Percentiles rank a stretch among this genome's conserved stretches.
These are phyloP conservation scores for Microdochium bolleyi DNA, from an alignment of 2,329 filamentous ascomycete species.

Conservation along the genomic window DNA sequence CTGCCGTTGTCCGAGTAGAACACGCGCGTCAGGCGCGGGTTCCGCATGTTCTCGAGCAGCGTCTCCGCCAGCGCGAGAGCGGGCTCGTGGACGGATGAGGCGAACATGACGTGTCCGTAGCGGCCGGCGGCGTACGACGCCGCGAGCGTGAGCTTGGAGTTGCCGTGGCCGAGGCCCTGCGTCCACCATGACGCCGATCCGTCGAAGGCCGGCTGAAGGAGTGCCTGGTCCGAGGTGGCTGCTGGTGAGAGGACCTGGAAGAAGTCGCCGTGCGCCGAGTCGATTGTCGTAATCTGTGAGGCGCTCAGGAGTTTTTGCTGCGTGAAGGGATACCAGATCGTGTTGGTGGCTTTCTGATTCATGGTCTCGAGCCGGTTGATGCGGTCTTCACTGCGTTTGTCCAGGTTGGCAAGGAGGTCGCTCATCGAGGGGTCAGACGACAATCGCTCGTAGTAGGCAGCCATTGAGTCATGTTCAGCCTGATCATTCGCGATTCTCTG, in stretches of 20 bases:
- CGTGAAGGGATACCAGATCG: constrained; percentile 84
- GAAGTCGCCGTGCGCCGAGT: constrained; percentile 71
- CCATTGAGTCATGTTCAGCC: constrained; percentile 37
- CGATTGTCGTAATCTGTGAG: constrained; percentile 63
- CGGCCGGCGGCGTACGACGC: constrained; percentile 75
- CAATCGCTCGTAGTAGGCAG: constrained; percentile 51
- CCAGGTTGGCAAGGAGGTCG: constrained; percentile 41
- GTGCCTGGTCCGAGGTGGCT: constrained; percentile 8
- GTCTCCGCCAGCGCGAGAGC: constrained; percentile 61
- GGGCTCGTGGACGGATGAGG: constrained; percentile 70
- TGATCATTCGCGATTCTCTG: constrained; percentile 35
- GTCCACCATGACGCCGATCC: constrained; percentile 91
- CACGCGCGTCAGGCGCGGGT: neutral
- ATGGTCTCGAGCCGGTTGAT: constrained; percentile 54
- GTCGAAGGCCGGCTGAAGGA: constrained; percentile 64
- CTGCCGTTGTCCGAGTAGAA: constrained; percentile 38
- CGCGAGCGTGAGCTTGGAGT: constrained; percentile 61
- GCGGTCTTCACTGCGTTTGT: constrained; percentile 44
- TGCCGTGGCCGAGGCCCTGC: constrained; percentile 76
- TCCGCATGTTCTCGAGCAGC: constrained; percentile 46
- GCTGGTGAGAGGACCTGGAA: constrained; percentile 51
- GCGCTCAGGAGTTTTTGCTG: constrained; percentile 61
- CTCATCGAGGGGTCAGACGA: constrained; percentile 28
- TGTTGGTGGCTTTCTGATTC: constrained; percentile 48
- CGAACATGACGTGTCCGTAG: constrained; percentile 87